Base-by-base conservation (phyloP, 495 filamentous ascomycete genomes). In the Glonium stellatum region DNA sequence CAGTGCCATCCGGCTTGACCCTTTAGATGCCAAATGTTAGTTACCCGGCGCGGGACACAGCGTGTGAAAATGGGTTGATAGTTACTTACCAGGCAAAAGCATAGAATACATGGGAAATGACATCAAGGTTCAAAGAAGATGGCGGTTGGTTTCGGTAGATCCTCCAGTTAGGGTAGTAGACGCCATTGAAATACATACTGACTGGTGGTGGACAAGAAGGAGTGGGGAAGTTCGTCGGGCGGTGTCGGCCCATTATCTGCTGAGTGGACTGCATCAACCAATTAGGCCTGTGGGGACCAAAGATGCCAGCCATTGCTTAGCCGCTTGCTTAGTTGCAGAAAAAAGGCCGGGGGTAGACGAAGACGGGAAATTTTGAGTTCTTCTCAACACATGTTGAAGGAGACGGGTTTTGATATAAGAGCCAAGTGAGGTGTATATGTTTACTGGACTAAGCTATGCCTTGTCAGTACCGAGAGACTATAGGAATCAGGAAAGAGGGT, bases 101-200 rank as follows among this genome's bases (percentile, higher is more conserved):
- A 71, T 96, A 96, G 69, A 92, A 95, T 41, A 95, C 82, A 67
- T 92, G 88, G 55, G 88, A 85, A 42, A 87, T 76, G 58, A 81
- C 78, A 34, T 78, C 80, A 67, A 85, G 79, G 71, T 89, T 86
- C 60, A 96, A 73, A 15, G 84, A 84, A 0, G 86, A 89, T 1
- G 91, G 91, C 21, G 89, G 84, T 61, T 89, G 84, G 66, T 87
- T 82, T 57, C 79, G 79, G 71, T 93, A 92, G 35, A 92, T 82
- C 49, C 85, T 78, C 80, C 86, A 89, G 71, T 93, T 95, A 3
- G 90, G 89, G 76, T 91, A 95, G 72, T 93, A 95, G n/a, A 88
- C 87, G 21, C 86, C 90, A 72, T 95, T 95, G 57, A 76, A 79
- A 67, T 79, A 79, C 74, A 82, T 81, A 42, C 56, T 63, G 15